Evolutionary conservation across 306 rosid genomes (phyloP), one percentile per base, ranked within the genome.

Genomic region (Ceratonia siliqua): DNA sequence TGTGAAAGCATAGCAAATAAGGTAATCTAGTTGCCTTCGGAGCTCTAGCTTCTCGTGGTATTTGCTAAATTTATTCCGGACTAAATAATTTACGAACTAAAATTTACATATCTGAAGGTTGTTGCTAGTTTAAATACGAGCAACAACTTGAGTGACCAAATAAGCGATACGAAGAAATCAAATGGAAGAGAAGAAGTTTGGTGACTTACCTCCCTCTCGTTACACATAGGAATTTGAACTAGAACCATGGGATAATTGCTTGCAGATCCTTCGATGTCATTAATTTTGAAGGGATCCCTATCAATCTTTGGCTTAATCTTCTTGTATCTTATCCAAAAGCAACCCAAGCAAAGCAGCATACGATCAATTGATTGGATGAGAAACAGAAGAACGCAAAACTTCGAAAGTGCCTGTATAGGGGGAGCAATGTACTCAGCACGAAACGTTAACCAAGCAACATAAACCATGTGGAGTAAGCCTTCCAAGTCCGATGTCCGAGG

Each of bases 221-320:
- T 93, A 79, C 98, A 92, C 94, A 92, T 92, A 27, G 96, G 96
- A 74, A 92, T 88, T 84, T 92, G 96, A 86, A 93, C 81, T 62
- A 93, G 85, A 78, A 93, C 96, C 98, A 89, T 87, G 42, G 96
- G 98, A 79, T 86, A 84, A 73, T 78, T 84, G 78, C 73, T 72
- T 9, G 72, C 71, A 18, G 82, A 78, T 76, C 82, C 86, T 87
- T 90, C 96, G 43, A 87, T 75, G 73, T 93, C 95, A 57, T 85
- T 87, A 20, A 20, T 33, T 62, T 72, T 68, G 85, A 90, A 79
- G 28, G 79, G 79, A 72, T 84, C 88, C 36, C 76, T 85, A 30
- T 50, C 77, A 71, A 88, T 54, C 68, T 21, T 84, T 7, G 96
- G 96, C 88, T 85, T 89, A 69, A 89, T 74, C 82, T 86, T 92